These are phyloP conservation scores for Grosmannia huntii DNA, from an alignment of 2,329 filamentous ascomycete genomes.

Conservation along the genomic window DNA sequence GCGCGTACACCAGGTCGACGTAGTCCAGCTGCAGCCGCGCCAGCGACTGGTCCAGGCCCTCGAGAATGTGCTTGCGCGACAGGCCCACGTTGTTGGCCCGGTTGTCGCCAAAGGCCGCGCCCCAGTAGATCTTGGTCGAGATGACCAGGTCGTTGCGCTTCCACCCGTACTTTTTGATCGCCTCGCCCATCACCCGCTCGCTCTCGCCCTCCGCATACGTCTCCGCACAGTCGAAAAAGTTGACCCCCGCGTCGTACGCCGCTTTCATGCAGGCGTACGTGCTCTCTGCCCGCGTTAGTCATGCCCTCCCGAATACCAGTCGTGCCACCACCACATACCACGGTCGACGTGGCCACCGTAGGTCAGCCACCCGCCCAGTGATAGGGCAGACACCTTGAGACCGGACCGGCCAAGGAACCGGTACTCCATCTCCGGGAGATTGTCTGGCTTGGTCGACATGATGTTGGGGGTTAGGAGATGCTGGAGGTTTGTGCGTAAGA, in stretches of 20 bases:
- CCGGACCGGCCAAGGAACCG: conserved; percentile 6
- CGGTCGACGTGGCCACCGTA: conserved; percentile 29
- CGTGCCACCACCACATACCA: no score
- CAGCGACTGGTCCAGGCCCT: conserved; percentile 46
- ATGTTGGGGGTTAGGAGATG: no score
- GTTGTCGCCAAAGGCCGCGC: conserved; percentile 44
- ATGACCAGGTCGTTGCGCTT: conserved; percentile 41
- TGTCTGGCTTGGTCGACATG: conserved; percentile 3
- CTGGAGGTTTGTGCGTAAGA: neutral
- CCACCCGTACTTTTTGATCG: conserved; percentile 39
- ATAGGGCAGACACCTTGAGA: conserved; percentile 11
- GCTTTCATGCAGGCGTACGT: conserved; percentile 50
- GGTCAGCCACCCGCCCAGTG: conserved; percentile 38
- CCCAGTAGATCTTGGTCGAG: conserved; percentile 53
- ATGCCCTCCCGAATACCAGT: no score
- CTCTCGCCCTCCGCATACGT: conserved; percentile 34
- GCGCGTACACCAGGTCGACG: conserved; percentile 51
- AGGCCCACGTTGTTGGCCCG: conserved; percentile 37
- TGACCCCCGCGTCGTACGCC: conserved; percentile 47
- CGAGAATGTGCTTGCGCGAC: conserved; percentile 37
- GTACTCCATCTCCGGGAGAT: conserved; percentile 7
- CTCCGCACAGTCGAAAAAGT: conserved; percentile 55
- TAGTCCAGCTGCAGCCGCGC: conserved; percentile 50
- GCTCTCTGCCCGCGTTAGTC: conserved; percentile 28
- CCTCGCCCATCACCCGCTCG: conserved; percentile 38